These are phyloP conservation scores for Cucurbita pepo DNA, from an alignment of 306 rosid genomes.

Conservation along the genomic window DNA sequence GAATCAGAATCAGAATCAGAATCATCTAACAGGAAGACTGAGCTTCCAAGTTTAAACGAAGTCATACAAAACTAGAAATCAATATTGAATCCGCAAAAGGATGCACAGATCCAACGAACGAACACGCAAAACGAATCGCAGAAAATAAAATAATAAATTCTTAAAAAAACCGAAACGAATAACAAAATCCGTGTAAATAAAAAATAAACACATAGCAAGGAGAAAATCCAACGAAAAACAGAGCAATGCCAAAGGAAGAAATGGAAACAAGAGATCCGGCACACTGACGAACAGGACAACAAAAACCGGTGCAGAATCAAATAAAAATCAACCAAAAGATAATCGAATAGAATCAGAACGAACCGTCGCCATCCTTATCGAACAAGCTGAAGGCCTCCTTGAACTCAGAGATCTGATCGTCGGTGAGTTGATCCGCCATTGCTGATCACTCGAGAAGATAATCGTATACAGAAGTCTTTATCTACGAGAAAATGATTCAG, in stretches of 20 bases:
- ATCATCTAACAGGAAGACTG: not conserved
- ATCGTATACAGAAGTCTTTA: not conserved
- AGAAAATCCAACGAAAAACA: not conserved
- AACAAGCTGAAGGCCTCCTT: conserved; percentile 20
- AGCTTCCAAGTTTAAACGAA: not conserved
- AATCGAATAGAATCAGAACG: not conserved
- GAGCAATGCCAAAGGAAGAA: not conserved
- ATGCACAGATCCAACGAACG: not conserved
- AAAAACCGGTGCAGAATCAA: not conserved
- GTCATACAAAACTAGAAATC: not conserved
- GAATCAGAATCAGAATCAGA: not conserved
- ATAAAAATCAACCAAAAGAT: not conserved
- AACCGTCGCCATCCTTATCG: conserved; percentile 21
- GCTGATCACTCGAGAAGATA: not conserved
- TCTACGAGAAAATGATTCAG: not conserved
- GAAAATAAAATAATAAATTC: not conserved
- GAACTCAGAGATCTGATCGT: conserved; percentile 20
- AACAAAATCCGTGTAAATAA: not conserved
- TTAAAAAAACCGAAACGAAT: not conserved
- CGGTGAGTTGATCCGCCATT: conserved; percentile 18
- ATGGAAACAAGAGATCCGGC: not conserved
- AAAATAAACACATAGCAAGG: not conserved
- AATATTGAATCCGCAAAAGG: not conserved
- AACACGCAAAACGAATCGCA: not conserved
- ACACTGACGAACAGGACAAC: not conserved